Base-by-base conservation (phyloP, 1,139 yeast species). In the Scheffersomyces lignicola region DNA sequence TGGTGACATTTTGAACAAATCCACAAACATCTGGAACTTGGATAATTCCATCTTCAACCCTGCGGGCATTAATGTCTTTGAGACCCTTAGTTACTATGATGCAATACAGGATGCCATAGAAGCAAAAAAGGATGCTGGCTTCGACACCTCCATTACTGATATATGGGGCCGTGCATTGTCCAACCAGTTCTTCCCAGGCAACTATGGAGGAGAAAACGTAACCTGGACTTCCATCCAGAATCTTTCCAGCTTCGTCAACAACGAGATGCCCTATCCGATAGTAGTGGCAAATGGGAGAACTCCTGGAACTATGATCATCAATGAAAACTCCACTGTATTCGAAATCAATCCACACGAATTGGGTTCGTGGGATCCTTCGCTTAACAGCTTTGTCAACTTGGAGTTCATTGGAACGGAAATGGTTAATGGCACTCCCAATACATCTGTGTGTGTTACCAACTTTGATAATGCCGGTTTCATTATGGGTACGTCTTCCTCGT, bases 361-460 rank as follows among this genome's bases (percentile, higher is more conserved):
- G 33, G 76, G 76, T 0, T 62, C 71, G 2, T 70, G 74, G 73
- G 76, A 69, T 43, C 69, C 70, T 2, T 52, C 66, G 3, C 48
- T 69, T 23, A 45, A 44, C 3, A 39, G 59, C 8, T 68, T 69
- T 45, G 35, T 56, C 13, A 58, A 65, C 29, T 52, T 59, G 5
- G 47, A 58, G 39, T 69, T 62, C 41, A 34, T 68, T 35, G 76
- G 76, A 3, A 54, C 72, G 4, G 36, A 45, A 3, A 48, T 65
- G 9, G 47, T 47, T 25, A 48, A 55, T 31, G 72, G 72, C 1
- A 34, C 45, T 25, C 54, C 64, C 2, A 49, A 52, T 23, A 42
- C 54, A 1, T 51, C 51, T 12, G 39, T 48, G 3, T 69, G 75
- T 43, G 47, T 58, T 3, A 58, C 47, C 1, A 67, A 67, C 20